Evolutionary conservation across 2,329 filamentous ascomycete genomes (phyloP).

Genomic region (Diaporthe sp.): DNA sequence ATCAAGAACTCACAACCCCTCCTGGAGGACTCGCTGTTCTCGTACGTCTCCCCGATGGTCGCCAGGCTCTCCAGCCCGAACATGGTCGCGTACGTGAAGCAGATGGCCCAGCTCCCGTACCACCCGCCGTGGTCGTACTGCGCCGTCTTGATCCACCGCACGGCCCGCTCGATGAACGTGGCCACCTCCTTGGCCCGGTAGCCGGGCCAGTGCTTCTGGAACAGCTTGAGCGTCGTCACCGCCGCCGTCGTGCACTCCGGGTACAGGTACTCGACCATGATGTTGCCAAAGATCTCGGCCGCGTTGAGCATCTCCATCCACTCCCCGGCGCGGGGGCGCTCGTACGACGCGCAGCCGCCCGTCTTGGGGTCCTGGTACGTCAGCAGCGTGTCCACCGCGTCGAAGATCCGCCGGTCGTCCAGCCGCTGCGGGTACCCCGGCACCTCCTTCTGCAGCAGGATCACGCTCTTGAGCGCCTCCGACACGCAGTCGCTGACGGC

Average conservation of each 20-base stretch:
- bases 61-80: conserved; percentile 91
- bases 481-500: conserved; percentile 95
- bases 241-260: conserved; percentile 97
- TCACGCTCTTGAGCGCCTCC: conserved; percentile 87
- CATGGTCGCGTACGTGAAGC: conserved; percentile 97
- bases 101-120: conserved; percentile 99
- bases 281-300: conserved; percentile 93
- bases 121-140: conserved; percentile 89
- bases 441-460: conserved; percentile 78
- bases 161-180: conserved; percentile 76
- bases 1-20: conserved; percentile 88
- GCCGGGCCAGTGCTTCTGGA: conserved; percentile 82
- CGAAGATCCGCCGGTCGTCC: conserved; percentile 81
- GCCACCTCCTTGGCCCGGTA: conserved; percentile 83
- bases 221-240: conserved; percentile 86
- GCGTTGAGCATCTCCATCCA: conserved; percentile 89
- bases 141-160: conserved; percentile 83
- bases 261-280: conserved; percentile 99
- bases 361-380: conserved; percentile 86
- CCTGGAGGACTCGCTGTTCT: conserved; percentile 75
- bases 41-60: conserved; percentile 83
- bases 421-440: conserved; percentile 80
- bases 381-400: conserved; percentile 89
- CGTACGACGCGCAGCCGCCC: conserved; percentile 92
- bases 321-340: conserved; percentile 81